Conservation (phyloP, 1,284 basidiomycete species). For the Naganishia albida region DNA sequence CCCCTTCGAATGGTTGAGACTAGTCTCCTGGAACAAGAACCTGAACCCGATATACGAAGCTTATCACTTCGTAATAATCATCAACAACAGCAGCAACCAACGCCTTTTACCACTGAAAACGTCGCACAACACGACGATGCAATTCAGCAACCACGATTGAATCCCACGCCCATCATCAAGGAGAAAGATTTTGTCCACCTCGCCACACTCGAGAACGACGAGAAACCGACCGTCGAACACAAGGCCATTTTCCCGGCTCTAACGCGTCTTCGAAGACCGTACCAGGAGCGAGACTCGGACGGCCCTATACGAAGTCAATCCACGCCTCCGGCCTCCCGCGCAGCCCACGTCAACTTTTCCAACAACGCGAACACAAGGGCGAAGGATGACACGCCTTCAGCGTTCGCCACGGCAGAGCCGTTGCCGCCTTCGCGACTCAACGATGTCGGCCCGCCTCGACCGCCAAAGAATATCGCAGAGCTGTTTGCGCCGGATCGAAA, state of each 20-base stretch:
- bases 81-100: slow-evolving; percentile 2
- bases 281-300: background rate
- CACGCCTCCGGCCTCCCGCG: slow-evolving; percentile 1
- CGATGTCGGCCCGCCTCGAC: slow-evolving; percentile 27
- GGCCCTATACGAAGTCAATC: background rate
- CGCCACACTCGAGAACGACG: background rate
- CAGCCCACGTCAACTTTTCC: slow-evolving; percentile 1
- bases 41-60: slow-evolving; percentile 34
- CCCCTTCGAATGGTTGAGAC: slow-evolving; percentile 29
- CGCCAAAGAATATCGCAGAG: slow-evolving; percentile 28
- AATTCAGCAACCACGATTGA: slow-evolving; percentile 8
- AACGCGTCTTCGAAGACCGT: slow-evolving; percentile 9
- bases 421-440: slow-evolving; percentile 13
- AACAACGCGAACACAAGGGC: background rate
- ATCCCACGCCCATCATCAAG: slow-evolving; percentile 10
- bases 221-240: background rate
- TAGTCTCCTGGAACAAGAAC: slow-evolving; percentile 30
- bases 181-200: slow-evolving; percentile 19
- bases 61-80: slow-evolving; percentile 11
- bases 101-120: background rate
- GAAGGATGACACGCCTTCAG: slow-evolving; percentile 1
- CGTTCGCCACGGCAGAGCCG: slow-evolving; percentile 7
- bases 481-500: slow-evolving; percentile 31
- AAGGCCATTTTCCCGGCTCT: slow-evolving; percentile 9
- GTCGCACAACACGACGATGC: background rate